A percentile compares a stretch with the other conserved stretches of the same genome.
Conservation (phyloP, 805 yeast species). For the Maudiozyma serrabonitensis region DNA sequence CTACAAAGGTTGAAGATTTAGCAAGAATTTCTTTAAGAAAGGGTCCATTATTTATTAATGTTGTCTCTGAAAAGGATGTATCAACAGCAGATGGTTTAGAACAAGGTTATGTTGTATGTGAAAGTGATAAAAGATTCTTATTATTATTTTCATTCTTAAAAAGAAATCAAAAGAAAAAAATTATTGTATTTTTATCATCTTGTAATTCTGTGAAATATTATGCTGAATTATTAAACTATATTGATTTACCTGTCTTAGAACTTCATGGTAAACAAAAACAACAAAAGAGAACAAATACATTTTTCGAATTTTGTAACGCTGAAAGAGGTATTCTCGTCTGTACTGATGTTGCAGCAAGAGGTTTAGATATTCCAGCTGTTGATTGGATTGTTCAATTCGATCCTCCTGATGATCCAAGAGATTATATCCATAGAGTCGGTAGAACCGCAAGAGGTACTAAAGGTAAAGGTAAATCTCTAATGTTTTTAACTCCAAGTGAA, state of each 20-base stretch:
- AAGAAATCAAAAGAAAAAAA: conserved; percentile 82
- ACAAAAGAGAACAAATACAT: conserved; percentile 96
- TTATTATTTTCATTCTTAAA: conserved; percentile 86
- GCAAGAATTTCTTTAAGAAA: conserved; percentile 92
- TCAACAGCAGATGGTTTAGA: conserved; percentile 96
- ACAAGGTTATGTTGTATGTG: conserved; percentile 98
- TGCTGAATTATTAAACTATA: conserved; percentile 89
- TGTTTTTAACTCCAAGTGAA: conserved; percentile 92
- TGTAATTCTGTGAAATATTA: conserved; percentile 96
- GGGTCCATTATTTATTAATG: conserved; percentile 91
- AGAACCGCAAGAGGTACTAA: conserved; percentile 92
- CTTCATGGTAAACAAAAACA: conserved; percentile 98
- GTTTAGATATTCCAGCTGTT: conserved; percentile 95
- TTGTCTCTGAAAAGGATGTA: conserved; percentile 68
- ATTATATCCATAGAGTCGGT: conserved; percentile 97
- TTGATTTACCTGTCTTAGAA: conserved; percentile 93
- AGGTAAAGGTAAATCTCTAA: conserved; percentile 87
- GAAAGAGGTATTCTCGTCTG: conserved; percentile 87
- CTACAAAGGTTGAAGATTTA: conserved; percentile 95
- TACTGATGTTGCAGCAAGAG: conserved; percentile 99
- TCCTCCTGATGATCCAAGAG: conserved; percentile 99
- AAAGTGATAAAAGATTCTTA: conserved; percentile 86
- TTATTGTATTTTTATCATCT: conserved; percentile 89
- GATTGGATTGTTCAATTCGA: conserved; percentile 99
- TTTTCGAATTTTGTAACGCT: conserved; percentile 96